Evolutionary conservation across 2,329 filamentous ascomycete genomes (phyloP).

Genomic region (Neonectria coccinea): DNA sequence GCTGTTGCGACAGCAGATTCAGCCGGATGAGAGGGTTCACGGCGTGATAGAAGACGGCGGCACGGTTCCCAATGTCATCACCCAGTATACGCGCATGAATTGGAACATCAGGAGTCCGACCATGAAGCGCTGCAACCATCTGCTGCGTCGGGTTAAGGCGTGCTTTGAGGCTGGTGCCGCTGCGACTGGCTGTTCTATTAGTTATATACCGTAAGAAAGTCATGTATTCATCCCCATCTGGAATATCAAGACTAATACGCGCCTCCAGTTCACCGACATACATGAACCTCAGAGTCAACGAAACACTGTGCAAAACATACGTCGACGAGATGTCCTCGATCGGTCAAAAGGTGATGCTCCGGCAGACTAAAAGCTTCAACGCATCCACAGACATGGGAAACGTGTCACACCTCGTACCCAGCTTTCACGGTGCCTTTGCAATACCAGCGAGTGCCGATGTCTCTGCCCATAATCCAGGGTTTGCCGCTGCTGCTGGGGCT

Average conservation of each 20-base stretch:
- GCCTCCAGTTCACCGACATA: slow-evolving; percentile 52
- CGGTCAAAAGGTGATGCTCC: slow-evolving; percentile 49
- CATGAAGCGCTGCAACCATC: slow-evolving; percentile 15
- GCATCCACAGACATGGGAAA: slow-evolving; percentile 65
- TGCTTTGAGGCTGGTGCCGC: slow-evolving; percentile 48
- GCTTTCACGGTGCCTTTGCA: slow-evolving; percentile 61
- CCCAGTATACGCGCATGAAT: slow-evolving; percentile 27
- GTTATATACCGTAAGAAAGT: slow-evolving; percentile 48
- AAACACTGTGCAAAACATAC: slow-evolving; percentile 58
- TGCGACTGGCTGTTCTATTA: slow-evolving; percentile 47
- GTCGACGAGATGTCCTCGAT: slow-evolving; percentile 56
- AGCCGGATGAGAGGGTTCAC: slow-evolving; percentile 38
- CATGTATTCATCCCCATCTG: slow-evolving; percentile 7
- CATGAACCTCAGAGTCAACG: slow-evolving; percentile 59
- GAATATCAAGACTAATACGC: background rate
- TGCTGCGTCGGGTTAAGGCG: slow-evolving; percentile 46
- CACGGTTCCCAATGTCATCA: slow-evolving; percentile 30
- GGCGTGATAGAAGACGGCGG: slow-evolving; percentile 35
- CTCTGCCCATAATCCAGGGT: slow-evolving; percentile 55
- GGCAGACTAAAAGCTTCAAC: slow-evolving; percentile 37
- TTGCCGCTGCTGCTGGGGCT: slow-evolving; percentile 58
- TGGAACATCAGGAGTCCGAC: slow-evolving; percentile 32
- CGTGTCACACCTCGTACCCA: slow-evolving; percentile 60
- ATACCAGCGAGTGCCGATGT: slow-evolving; percentile 54
- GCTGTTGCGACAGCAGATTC: slow-evolving; percentile 40